Evolutionary conservation across 1,284 basidiomycete species (phyloP), one percentile per base, ranked within the genome.

Genomic region (Meira miltonrushii): DNA sequence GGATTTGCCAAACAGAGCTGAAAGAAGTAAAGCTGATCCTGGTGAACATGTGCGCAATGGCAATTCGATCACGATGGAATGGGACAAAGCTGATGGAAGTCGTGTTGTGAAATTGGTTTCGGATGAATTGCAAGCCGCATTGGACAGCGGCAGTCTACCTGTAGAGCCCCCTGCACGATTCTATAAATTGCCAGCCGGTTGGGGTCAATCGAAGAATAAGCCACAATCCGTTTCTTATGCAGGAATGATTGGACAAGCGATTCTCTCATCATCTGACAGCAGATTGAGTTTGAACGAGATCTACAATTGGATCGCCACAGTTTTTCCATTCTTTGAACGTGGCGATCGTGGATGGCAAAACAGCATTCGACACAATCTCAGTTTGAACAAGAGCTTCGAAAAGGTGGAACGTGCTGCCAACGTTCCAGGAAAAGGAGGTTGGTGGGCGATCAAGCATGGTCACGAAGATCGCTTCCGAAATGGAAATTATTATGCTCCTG

Each of bases 271-370:
- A 1, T 84, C 86, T 0, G 85, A 88, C 40, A 88, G 90, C 68
- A 87, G 89, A 40, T 84, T 97, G 38, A 92, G 91, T 0, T 82
- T 97, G 23, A 90, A 93, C 71, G 92, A 97, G 77, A 94, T 98
- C 64, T 97, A 97, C 75, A 87, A 89, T 72, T 98, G 87, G 84
- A 94, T 98, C 72, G 90, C 89, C 60, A 89, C 88, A 41, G 90
- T 90, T 4, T 93, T 92, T 79, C 92, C 94, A 0, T 87, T 87
- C 78, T 98, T 92, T 82, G 91, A 91, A 78, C 87, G 88, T 46
- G 88, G 89, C 40, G 92, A 95, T 71, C 85, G 87, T n/a, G 93
- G 91, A 25, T 96, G 92, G 92, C 90, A 90, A 85, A 87, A 87
- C 70, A 92, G 90, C 6, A 90, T 95, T 57, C 84, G 92, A n/a